These are phyloP conservation scores for Acacia acuminata DNA, from an alignment of 306 rosid species.

Conservation along the genomic window DNA sequence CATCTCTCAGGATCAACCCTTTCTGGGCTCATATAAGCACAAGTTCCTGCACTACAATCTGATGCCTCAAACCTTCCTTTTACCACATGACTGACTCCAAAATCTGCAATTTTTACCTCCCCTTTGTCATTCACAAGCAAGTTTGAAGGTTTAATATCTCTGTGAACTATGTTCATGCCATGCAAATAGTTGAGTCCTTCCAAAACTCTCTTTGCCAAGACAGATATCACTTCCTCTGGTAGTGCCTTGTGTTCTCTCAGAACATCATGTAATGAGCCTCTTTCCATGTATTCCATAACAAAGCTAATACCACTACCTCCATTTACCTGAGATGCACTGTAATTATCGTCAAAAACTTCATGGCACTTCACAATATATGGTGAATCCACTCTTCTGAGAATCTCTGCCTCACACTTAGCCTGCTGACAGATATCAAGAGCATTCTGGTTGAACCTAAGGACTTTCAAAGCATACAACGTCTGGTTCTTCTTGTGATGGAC, in stretches of 20 bases:
- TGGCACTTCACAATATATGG: conserved; percentile 49
- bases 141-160: conserved; percentile 76
- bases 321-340: not conserved
- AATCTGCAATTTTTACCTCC: conserved; percentile 75
- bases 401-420: conserved; percentile 54
- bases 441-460: conserved; percentile 40
- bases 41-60: conserved; percentile 44
- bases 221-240: conserved; percentile 45
- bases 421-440: conserved; percentile 30
- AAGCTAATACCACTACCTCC: conserved; percentile 40
- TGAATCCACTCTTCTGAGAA: conserved; percentile 58
- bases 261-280: conserved; percentile 61
- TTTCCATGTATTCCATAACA: conserved; percentile 68
- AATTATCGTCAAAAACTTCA: conserved; percentile 45
- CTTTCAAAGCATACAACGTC: conserved; percentile 61
- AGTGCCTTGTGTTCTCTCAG: conserved; percentile 37
- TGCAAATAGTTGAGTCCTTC: conserved; percentile 50
- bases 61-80: conserved; percentile 17
- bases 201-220: conserved; percentile 45
- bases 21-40: conserved; percentile 80
- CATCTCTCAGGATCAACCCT: conserved; percentile 65
- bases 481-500: conserved; percentile 48
- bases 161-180: conserved; percentile 60
- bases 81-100: conserved; percentile 59
- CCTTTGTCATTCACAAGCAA: conserved; percentile 52